phyloP scores from a whole-genome alignment of 2,329 filamentous ascomycete species.

The Penicillium sp. region DNA sequence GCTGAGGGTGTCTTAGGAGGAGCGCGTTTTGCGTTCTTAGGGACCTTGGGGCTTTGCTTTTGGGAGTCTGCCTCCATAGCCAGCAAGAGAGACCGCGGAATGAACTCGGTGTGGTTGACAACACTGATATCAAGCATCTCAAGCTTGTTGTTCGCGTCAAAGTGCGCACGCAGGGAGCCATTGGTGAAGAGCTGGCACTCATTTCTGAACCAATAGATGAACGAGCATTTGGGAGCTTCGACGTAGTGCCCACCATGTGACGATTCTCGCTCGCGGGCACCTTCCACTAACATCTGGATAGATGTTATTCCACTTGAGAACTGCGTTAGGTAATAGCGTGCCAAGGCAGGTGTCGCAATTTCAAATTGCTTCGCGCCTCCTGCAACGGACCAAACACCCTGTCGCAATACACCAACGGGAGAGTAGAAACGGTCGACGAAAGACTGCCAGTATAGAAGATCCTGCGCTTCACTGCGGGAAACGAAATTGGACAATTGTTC shows the following conservation, averaged over 20 bases:
- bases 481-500: constrained; percentile 59
- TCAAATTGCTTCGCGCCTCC: constrained; percentile 79
- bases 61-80: constrained; percentile 53
- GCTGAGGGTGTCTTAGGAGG: constrained; percentile 49
- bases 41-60: constrained; percentile 61
- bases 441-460: constrained; percentile 73
- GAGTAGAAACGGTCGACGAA: constrained; percentile 86
- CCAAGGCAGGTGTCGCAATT: constrained; percentile 76
- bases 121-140: constrained; percentile 83
- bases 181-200: constrained; percentile 78
- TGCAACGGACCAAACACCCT: constrained; percentile 61
- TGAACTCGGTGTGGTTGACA: constrained; percentile 75
- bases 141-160: constrained; percentile 77
- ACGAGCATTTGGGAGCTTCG: constrained; percentile 72
- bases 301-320: constrained; percentile 84
- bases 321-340: constrained; percentile 87
- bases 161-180: constrained; percentile 77
- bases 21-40: constrained; percentile 57
- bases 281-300: constrained; percentile 83
- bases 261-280: constrained; percentile 58
- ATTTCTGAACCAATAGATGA: constrained; percentile 87
- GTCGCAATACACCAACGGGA: constrained; percentile 72
- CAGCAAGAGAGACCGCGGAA: constrained; percentile 66
- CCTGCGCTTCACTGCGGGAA: constrained; percentile 63
- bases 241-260: constrained; percentile 70